Evolutionary conservation across 306 rosid genomes (phyloP).

Genomic region (Glycine latifolia): DNA sequence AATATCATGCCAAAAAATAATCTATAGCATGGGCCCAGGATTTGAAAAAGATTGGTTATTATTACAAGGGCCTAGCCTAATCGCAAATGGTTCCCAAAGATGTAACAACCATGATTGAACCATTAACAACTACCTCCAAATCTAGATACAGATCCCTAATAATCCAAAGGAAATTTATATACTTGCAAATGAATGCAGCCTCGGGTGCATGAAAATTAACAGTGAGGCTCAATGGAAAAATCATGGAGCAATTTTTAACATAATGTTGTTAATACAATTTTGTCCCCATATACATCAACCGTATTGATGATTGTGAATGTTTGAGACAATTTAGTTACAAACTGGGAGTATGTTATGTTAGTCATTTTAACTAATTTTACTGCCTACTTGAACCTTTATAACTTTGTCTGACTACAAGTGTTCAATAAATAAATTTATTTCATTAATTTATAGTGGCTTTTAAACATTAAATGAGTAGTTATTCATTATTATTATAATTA

Average conservation of each 20-base stretch:
- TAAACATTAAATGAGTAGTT: no score
- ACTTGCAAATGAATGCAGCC: constrained; percentile 21
- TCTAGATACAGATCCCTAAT: constrained; percentile 20
- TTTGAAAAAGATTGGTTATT: constrained; percentile 2
- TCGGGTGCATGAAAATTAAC: neutral
- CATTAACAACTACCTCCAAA: constrained; percentile 17
- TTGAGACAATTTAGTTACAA: neutral
- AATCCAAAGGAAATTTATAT: neutral
- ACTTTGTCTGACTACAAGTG: neutral
- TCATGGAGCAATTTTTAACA: neutral
- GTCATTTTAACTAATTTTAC: neutral
- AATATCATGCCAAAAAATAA: neutral
- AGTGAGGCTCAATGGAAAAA: neutral
- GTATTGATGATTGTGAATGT: neutral
- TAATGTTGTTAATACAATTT: neutral
- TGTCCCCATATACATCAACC: neutral
- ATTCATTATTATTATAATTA: no score
- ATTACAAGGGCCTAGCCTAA: neutral
- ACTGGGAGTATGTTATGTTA: no score
- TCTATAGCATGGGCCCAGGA: neutral
- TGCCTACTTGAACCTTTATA: neutral
- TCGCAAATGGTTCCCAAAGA: constrained; percentile 37
- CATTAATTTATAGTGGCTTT: no score
- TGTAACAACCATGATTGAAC: constrained; percentile 18
- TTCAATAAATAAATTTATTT: no score